Conservation (phyloP, 257 asterid species). For the Scutellaria baicalensis region DNA sequence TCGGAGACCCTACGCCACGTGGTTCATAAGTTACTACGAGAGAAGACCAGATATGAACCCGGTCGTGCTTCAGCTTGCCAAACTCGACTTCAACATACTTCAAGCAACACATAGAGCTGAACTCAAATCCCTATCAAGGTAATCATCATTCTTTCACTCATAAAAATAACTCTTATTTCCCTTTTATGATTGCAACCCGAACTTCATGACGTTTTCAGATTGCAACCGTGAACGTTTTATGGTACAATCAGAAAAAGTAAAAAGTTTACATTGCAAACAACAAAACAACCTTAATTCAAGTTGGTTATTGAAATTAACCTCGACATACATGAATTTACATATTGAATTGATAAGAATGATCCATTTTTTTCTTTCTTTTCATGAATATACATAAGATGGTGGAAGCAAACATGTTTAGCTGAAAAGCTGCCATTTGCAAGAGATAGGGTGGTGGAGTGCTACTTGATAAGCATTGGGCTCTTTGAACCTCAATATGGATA, state of each 20-base stretch:
- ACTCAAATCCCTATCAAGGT: conserved; percentile 31
- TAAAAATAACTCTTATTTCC: too few species aligned
- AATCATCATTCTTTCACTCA: neutral
- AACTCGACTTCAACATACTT: conserved; percentile 35
- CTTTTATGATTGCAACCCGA: too few species aligned
- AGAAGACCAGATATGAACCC: conserved; percentile 14
- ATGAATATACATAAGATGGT: conserved; percentile 33
- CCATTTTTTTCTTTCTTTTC: neutral
- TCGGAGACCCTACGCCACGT: conserved; percentile 28
- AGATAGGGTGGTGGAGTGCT: conserved; percentile 46
- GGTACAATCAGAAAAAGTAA: too few species aligned
- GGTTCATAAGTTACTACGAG: conserved; percentile 31
- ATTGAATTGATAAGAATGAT: too few species aligned
- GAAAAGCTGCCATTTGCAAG: conserved; percentile 44
- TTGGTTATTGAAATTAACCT: too few species aligned
- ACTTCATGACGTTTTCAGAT: too few species aligned
- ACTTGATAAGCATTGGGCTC: conserved; percentile 24
- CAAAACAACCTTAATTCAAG: too few species aligned
- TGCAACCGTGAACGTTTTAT: too few species aligned
- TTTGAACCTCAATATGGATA: conserved; percentile 21
- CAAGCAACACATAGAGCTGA: conserved; percentile 33
- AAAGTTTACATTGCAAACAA: too few species aligned
- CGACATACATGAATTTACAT: too few species aligned
- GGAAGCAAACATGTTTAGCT: conserved; percentile 29
- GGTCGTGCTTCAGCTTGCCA: conserved; percentile 34